phyloP scores from a whole-genome alignment of 2,329 filamentous ascomycete genomes.

The Ilyonectria destructans region DNA sequence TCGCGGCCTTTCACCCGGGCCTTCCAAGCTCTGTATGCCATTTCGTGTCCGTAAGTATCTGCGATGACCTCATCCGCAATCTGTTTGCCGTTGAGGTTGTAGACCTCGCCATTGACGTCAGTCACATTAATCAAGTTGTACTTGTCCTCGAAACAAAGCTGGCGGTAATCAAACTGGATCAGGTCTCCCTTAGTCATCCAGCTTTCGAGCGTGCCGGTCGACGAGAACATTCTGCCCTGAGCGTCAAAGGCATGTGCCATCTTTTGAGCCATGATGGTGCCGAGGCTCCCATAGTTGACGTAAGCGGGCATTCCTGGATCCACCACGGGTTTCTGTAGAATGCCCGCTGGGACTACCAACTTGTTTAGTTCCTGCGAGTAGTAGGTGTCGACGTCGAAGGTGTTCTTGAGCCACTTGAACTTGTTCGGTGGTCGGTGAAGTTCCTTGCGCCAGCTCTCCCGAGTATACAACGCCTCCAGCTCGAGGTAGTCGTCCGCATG shows the following conservation, averaged over 20 bases:
- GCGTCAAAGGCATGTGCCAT: constrained; percentile 35
- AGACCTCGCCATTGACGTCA: not conserved
- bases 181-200: constrained; percentile 41
- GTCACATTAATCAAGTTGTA: constrained; percentile 26
- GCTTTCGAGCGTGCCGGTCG: constrained; percentile 75
- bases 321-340: constrained; percentile 32
- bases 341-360: constrained; percentile 35
- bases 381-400: constrained; percentile 15
- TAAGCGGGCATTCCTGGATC: constrained; percentile 22
- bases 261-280: constrained; percentile 30
- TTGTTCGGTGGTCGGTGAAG: constrained; percentile 15
- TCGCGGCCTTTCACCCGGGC: not conserved
- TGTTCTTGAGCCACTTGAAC: constrained; percentile 16
- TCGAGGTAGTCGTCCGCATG: constrained; percentile 37
- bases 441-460: constrained; percentile 24
- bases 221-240: constrained; percentile 26
- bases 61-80: constrained; percentile 27
- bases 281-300: constrained; percentile 34
- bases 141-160: constrained; percentile 32
- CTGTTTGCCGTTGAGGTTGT: constrained; percentile 39
- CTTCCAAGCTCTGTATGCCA: constrained; percentile 73
- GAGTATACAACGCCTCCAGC: constrained; percentile 28
- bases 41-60: constrained; percentile 61
- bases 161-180: not conserved
- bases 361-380: constrained; percentile 36